Conservation (phyloP, 1,284 basidiomycete genomes). For the Boletellus deceptivus region DNA sequence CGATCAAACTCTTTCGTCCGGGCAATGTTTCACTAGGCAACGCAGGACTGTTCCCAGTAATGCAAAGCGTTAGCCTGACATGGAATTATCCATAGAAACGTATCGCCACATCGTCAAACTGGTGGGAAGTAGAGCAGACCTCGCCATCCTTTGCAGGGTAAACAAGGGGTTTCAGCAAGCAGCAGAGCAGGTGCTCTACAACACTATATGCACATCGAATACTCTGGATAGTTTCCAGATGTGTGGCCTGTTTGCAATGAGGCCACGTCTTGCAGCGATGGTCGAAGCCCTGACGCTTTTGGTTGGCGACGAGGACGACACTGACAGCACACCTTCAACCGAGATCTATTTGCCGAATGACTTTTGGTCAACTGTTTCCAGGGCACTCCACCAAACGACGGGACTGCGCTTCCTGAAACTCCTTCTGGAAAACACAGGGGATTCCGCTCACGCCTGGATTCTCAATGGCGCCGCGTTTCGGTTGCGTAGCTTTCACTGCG, state of each 20-base stretch:
- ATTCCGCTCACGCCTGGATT: slow-evolving; percentile 51
- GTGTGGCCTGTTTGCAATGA: slow-evolving; percentile 45
- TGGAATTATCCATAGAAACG: slow-evolving; percentile 58
- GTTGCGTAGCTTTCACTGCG: slow-evolving; percentile 59
- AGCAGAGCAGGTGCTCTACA: slow-evolving; percentile 59
- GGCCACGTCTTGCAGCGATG: slow-evolving; percentile 45
- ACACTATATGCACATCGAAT: slow-evolving; percentile 49
- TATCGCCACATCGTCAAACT: slow-evolving; percentile 54
- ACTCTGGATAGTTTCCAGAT: slow-evolving; percentile 39
- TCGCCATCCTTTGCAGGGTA: slow-evolving; percentile 54
- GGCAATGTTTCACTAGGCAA: not conserved
- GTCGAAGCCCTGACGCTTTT: slow-evolving; percentile 55
- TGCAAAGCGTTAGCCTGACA: slow-evolving; percentile 28
- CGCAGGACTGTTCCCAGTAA: slow-evolving; percentile 11
- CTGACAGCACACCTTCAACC: not conserved
- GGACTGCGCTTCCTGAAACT: slow-evolving; percentile 52
- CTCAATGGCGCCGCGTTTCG: slow-evolving; percentile 47
- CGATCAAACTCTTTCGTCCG: not conserved
- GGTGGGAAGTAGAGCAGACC: slow-evolving; percentile 49
- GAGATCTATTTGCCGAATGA: slow-evolving; percentile 30
- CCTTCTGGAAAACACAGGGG: slow-evolving; percentile 33
- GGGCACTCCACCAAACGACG: slow-evolving; percentile 44
- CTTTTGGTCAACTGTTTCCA: slow-evolving; percentile 51
- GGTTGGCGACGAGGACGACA: slow-evolving; percentile 21
- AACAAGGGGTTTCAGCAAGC: slow-evolving; percentile 51